Conservation (phyloP, 805 yeast genomes). For the Ogataea nonfermentans region DNA sequence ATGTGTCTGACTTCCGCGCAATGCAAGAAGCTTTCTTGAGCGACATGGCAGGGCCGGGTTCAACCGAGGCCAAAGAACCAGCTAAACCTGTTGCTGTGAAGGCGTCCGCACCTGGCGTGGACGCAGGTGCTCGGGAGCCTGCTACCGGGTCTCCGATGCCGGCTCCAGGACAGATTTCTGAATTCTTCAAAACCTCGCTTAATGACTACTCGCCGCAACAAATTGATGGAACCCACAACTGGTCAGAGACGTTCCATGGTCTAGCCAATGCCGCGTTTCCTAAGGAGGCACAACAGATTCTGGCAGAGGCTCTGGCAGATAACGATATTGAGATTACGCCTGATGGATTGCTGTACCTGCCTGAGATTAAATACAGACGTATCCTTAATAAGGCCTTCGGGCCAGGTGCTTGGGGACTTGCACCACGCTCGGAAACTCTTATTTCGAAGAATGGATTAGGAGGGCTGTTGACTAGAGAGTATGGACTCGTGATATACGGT, state of each 20-base stretch:
- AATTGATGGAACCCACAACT: slow-evolving; percentile 45
- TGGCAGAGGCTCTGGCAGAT: slow-evolving; percentile 59
- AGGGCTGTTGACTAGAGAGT: slow-evolving; percentile 75
- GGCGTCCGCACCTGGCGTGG: slow-evolving; percentile 26
- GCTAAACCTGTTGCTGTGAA: slow-evolving; percentile 4
- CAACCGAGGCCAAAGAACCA: slow-evolving; percentile 3
- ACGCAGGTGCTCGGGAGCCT: slow-evolving; percentile 12
- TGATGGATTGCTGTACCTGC: slow-evolving; percentile 87
- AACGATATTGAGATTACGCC: slow-evolving; percentile 92
- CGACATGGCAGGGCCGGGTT: neutral
- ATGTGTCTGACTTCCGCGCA: slow-evolving; percentile 23
- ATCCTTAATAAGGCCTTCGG: slow-evolving; percentile 90
- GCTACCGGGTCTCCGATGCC: slow-evolving; percentile 1
- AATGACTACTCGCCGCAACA: slow-evolving; percentile 24
- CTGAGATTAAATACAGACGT: slow-evolving; percentile 93
- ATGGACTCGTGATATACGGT: slow-evolving; percentile 83
- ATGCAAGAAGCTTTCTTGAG: slow-evolving; percentile 33
- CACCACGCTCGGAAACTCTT: slow-evolving; percentile 83
- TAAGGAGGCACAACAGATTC: slow-evolving; percentile 53
- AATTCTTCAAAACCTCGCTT: slow-evolving; percentile 22
- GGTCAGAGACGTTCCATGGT: slow-evolving; percentile 88
- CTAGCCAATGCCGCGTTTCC: slow-evolving; percentile 78
- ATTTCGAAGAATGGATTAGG: slow-evolving; percentile 51
- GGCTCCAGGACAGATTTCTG: slow-evolving; percentile 17
- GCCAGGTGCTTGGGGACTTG: slow-evolving; percentile 98